These are phyloP conservation scores for Fusarium chaquense DNA, from an alignment of 2,329 filamentous ascomycete species.

Conservation along the genomic window DNA sequence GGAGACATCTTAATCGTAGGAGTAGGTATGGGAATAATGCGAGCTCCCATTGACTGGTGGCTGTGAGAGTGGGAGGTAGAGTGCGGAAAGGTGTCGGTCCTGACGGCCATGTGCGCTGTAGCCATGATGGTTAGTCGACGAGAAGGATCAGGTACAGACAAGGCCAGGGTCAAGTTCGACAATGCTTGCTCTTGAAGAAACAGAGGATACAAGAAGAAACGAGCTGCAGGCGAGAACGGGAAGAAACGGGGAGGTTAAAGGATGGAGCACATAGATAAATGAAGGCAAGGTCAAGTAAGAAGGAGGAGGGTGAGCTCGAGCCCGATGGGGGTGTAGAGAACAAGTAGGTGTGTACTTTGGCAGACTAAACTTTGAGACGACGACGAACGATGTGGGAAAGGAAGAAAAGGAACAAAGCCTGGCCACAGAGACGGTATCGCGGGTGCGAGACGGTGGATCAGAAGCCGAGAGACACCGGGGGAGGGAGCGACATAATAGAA, in stretches of 20 bases:
- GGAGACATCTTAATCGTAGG: constrained; percentile 70
- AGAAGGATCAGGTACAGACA: constrained; percentile 30
- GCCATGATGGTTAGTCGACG: constrained; percentile 48
- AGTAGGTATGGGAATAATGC: constrained; percentile 68
- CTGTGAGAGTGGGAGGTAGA: constrained; percentile 56
- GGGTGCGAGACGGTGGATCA: constrained; percentile 40
- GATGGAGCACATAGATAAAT: constrained; percentile 34
- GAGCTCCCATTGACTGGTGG: constrained; percentile 62
- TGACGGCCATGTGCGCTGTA: constrained; percentile 65
- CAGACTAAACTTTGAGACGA: constrained; percentile 43
- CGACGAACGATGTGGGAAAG: constrained; percentile 23
- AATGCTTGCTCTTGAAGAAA: constrained; percentile 29
- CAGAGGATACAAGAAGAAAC: constrained; percentile 28
- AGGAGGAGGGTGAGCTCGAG: constrained; percentile 37
- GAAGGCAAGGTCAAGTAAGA: constrained; percentile 14
- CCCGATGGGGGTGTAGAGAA: constrained; percentile 30
- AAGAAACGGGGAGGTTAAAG: constrained; percentile 40
- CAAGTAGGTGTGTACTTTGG: constrained; percentile 28
- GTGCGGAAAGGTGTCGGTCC: constrained; percentile 63
- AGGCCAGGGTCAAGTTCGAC: constrained; percentile 23
- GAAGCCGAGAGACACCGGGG: constrained; percentile 37
- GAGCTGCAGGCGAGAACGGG: constrained; percentile 23
- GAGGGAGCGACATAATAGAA: constrained; percentile 19
- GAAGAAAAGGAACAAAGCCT: constrained; percentile 27
- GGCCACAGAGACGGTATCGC: constrained; percentile 34